Conservation (phyloP, 2,329 filamentous ascomycete species). For the Aschersonia sp. region DNA sequence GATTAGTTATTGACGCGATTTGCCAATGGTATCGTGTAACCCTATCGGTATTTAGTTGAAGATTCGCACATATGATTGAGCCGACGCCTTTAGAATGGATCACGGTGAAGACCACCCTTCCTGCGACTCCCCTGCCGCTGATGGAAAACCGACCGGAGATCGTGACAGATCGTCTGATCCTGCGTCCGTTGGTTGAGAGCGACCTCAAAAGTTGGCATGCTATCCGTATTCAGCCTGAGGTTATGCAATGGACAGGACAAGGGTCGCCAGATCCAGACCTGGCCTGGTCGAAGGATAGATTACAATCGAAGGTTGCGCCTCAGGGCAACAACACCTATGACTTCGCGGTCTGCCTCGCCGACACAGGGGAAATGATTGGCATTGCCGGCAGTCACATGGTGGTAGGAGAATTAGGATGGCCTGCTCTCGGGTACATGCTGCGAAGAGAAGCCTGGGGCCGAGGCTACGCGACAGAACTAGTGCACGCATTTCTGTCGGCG, state of each 20-base stretch:
- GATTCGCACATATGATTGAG: neutral
- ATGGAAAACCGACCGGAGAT: conserved; percentile 23
- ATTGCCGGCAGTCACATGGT: conserved; percentile 27
- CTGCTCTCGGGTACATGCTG: conserved; percentile 45
- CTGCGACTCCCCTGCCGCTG: conserved; percentile 25
- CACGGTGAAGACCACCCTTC: conserved; percentile 33
- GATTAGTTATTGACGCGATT: too few species aligned
- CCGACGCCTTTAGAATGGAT: conserved; percentile 15
- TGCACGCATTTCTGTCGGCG: conserved; percentile 27
- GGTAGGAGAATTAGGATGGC: conserved; percentile 31
- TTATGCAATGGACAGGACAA: conserved; percentile 43
- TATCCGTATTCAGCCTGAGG: conserved; percentile 42
- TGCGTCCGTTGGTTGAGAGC: conserved; percentile 32
- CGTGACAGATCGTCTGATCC: conserved; percentile 36
- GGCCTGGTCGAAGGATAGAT: conserved; percentile 24
- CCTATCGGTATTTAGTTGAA: too few species aligned
- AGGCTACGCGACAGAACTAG: conserved; percentile 42
- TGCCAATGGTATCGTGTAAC: too few species aligned
- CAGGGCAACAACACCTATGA: conserved; percentile 39
- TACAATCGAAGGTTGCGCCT: conserved; percentile 29
- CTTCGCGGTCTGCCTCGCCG: conserved; percentile 33
- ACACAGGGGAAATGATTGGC: conserved; percentile 36
- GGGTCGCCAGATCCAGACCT: conserved; percentile 27
- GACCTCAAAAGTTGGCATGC: conserved; percentile 36
- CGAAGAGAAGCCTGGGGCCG: conserved; percentile 36